Evolutionary conservation across 1,284 basidiomycete genomes (phyloP), one percentile per base, ranked within the genome.

Genomic region (Acaromyces ingoldii): DNA sequence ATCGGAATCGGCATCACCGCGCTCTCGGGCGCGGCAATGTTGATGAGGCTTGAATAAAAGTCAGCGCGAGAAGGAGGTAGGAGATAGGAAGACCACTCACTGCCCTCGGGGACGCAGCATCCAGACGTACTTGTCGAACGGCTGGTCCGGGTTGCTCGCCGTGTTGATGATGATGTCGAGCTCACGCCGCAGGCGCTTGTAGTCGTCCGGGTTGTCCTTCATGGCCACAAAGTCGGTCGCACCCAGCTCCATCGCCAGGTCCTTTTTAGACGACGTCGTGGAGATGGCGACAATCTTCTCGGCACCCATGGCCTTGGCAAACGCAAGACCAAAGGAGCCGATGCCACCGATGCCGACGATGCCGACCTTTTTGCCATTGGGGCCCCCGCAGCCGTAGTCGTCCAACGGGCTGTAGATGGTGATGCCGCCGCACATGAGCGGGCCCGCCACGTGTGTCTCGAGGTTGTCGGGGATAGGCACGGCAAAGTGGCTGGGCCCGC

Each of bases 111-210:
- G 75, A 31, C 74, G 67, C 38, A 80, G 72, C 21, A 79, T 73
- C 13, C 61, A 63, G 40, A 79, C 61, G 69, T 76, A 78, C 17
- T 62, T 62, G 46, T 55, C 42, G 36, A 78, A 57, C 15, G 76
- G 76, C 72, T 78, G 76, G 39, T 76, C 66, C 30, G 34, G 33
- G 62, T 72, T 60, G 68, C 74, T 78, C 53, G 78, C 76, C 40
- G 79, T 79, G 51, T 70, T 67, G 55, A 80, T 65, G 64, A 80
- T 77, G 25, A 80, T 58, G 63, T 80, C 79, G 36, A 80, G 67
- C 22, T 74, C 65, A 26, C 75, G 63, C 43, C 53, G 53, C 68
- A 79, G 70, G 9, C 63, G 51, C 36, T 56, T 54, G 29, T 30
- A 62, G 25, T 51, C 51, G 42, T 65, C 51, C 22, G 63, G 48